Base-by-base conservation (phyloP, 2,329 filamentous ascomycete species). In the Microsporum audouinii region DNA sequence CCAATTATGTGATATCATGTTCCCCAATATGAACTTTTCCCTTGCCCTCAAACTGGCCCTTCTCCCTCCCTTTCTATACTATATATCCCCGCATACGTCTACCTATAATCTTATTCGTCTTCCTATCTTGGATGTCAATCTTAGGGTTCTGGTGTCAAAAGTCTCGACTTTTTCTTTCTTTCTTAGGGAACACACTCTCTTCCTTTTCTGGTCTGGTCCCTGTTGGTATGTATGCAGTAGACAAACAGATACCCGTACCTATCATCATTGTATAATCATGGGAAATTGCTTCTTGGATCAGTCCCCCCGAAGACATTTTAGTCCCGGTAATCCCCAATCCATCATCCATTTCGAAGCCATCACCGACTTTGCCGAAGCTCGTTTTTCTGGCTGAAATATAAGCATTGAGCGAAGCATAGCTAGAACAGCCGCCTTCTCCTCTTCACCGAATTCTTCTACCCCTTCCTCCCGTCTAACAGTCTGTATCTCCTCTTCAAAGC, bases 401-500 rank as follows among this genome's bases (percentile, higher is more conserved):
- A 65, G 58, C 63, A 65, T 65, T 6, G 31, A 33, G 2, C 62
- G 64, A n/a, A 65, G n/a, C 59, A 65, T 57, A 29, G 59, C 31
- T 2, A 64, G 17, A 39, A 65, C 47, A 29, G 64, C 60, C 23
- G 45, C 36, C 12, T 39, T 62, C 58, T 64, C 62, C 14, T 64
- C 59, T 36, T 60, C 17, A 65, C 66, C 5, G 63, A 63, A 63
- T 6, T 5, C 49, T 12, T 17, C 49, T n/a, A 43, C 59, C 2
- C 61, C 63, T 12, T 1, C 29, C 34, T 67, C 62, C 23, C 61
- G 61, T 49, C 65, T 61, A 58, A 51, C 63, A 10, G 39, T 31
- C 59, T 67, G 63, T 12, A 66, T 49, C 5, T 45, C 27, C 12
- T 64, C 41, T 57, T 68, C 64, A 60, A 69, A 69, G 14, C 60